Conservation (phyloP, 192 early-diverging fungal genomes). For the Backusella mclennaniae region DNA sequence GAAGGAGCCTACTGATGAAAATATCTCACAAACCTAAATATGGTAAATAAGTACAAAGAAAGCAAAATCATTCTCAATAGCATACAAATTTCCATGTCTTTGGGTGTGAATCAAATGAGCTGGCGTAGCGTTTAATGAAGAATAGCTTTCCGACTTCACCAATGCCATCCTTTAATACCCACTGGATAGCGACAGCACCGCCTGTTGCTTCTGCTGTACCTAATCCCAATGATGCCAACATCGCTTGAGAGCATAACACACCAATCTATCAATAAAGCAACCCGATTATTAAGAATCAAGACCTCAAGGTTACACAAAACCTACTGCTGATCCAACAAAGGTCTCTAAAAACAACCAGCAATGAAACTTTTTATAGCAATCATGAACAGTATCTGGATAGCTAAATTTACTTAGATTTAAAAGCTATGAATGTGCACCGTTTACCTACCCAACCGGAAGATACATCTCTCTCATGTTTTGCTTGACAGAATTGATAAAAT, state of each 20-base stretch:
- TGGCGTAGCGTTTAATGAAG: constrained; percentile 66
- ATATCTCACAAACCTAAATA: constrained; percentile 51
- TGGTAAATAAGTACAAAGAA: neutral
- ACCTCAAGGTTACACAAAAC: neutral
- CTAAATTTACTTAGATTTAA: constrained; percentile 15
- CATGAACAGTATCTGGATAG: constrained; percentile 60
- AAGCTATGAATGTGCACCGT: neutral
- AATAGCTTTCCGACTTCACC: constrained; percentile 68
- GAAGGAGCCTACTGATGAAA: constrained; percentile 53
- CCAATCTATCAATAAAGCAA: constrained; percentile 40
- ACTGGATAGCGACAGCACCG: constrained; percentile 66
- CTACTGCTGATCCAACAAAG: constrained; percentile 57
- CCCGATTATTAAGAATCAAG: neutral
- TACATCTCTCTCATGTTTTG: constrained; percentile 55
- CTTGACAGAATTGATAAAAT: constrained; percentile 27
- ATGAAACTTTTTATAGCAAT: constrained; percentile 56
- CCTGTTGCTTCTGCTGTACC: constrained; percentile 51
- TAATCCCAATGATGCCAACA: constrained; percentile 62
- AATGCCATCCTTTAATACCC: constrained; percentile 68
- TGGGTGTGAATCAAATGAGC: constrained; percentile 69
- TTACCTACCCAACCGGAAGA: constrained; percentile 47
- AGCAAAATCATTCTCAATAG: neutral
- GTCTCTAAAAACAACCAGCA: constrained; percentile 62
- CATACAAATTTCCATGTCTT: constrained; percentile 70
- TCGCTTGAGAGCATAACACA: constrained; percentile 64